Evolutionary conservation across 1,284 basidiomycete genomes (phyloP).

Genomic region (Stereum hirsutum): DNA sequence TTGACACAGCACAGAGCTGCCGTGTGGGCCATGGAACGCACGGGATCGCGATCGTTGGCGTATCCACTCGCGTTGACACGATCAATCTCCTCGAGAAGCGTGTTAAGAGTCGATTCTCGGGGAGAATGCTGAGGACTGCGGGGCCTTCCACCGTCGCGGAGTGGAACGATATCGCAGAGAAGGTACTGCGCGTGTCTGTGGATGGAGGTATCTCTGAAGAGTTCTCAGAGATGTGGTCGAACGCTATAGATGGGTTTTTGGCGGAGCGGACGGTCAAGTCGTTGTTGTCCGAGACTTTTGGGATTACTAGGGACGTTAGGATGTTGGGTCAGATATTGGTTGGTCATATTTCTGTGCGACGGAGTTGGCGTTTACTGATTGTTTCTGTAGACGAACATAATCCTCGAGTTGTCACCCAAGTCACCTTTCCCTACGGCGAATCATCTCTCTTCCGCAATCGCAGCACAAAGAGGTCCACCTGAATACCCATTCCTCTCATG

Average conservation of each 20-base stretch:
- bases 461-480: constrained; percentile 44
- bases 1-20: constrained; percentile 72
- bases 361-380: constrained; percentile 3
- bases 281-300: constrained; percentile 48
- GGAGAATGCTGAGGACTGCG: constrained; percentile 73
- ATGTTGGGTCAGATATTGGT: constrained; percentile 63
- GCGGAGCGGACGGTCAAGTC: constrained; percentile 33
- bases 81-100: constrained; percentile 87
- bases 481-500: constrained; percentile 41
- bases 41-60: constrained; percentile 77
- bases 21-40: constrained; percentile 41
- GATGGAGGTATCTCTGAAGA: constrained; percentile 24
- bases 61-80: constrained; percentile 81
- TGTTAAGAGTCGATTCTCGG: constrained; percentile 93
- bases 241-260: constrained; percentile 48
- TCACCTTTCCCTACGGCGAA: constrained; percentile 43
- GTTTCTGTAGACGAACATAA: constrained; percentile 34
- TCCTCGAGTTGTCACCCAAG: constrained; percentile 35
- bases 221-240: constrained; percentile 51
- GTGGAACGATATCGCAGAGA: constrained; percentile 43
- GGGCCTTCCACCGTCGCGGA: constrained; percentile 40
- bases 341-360: constrained; percentile 18
- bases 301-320: constrained; percentile 60
- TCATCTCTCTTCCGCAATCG: constrained; percentile 29
- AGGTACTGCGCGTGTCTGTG: constrained; percentile 28